Conservation (phyloP, 495 filamentous ascomycete species). For the Penicillium paxilli region DNA sequence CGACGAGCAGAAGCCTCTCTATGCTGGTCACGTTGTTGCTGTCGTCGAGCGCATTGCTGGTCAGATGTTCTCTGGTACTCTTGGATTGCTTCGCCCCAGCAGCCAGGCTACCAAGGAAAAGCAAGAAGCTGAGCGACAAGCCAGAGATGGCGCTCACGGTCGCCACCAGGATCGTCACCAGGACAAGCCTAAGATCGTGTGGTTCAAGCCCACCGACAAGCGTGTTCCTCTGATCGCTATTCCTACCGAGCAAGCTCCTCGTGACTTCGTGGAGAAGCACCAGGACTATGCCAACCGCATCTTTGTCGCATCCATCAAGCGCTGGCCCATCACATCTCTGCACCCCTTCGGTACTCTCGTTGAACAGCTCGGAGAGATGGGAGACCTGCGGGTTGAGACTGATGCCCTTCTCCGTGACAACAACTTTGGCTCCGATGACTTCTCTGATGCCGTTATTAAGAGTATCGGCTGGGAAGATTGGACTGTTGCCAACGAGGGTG, state of each 20-base stretch:
- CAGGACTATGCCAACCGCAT: conserved; percentile 96
- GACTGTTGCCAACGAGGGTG: conserved; percentile 79
- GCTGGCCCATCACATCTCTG: conserved; percentile 99
- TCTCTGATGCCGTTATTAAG: conserved; percentile 91
- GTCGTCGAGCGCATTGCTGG: conserved; percentile 96
- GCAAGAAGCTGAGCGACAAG: conserved; percentile 92
- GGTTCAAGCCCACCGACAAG: conserved; percentile 99
- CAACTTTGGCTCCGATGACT: conserved; percentile 97
- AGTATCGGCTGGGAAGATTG: conserved; percentile 91
- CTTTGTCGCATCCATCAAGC: conserved; percentile 98
- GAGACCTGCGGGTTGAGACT: conserved; percentile 93
- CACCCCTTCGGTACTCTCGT: conserved; percentile 98
- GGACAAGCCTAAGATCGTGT: conserved; percentile 99
- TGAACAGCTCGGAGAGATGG: conserved; percentile 96
- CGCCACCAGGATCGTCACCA: conserved; percentile 82
- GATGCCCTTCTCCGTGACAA: conserved; percentile 96
- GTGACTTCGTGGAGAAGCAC: conserved; percentile 98
- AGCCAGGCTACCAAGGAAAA: conserved; percentile 99
- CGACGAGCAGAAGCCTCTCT: conserved; percentile 95
- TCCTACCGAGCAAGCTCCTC: conserved; percentile 94
- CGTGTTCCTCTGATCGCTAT: conserved; percentile 97
- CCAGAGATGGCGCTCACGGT: conserved; percentile 76
- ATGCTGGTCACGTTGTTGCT: conserved; percentile 94
- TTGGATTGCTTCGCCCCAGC: conserved; percentile 90
- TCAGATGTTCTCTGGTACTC: conserved; percentile 98